Evolutionary conservation across 371 early-diverging fungal species (phyloP).

Genomic region (Saksenaea oblongispora): DNA sequence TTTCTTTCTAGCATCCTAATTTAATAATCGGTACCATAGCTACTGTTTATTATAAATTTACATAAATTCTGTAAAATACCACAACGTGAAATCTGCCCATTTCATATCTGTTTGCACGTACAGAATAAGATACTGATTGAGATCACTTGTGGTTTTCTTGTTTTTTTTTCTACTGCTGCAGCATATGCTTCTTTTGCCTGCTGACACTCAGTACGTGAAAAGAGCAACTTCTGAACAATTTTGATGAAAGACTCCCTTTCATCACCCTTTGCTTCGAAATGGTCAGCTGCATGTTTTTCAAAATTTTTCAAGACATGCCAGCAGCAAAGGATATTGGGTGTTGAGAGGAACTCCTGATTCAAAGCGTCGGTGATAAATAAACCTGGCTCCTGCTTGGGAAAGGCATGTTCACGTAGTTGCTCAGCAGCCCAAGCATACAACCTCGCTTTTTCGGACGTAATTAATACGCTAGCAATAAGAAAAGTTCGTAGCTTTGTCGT

Average conservation of each 20-base stretch:
- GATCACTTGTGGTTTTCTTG: not conserved
- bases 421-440: not conserved
- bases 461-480: no score
- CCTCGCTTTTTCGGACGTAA: not conserved
- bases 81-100: no score
- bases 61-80: no score
- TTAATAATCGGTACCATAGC: no score
- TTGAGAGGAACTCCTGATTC: not conserved
- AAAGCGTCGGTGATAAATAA: conserved; percentile 13
- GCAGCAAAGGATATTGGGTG: conserved; percentile 1
- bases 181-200: not conserved
- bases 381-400: not conserved
- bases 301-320: no score
- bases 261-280: no score
- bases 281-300: no score
- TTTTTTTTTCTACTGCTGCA: not conserved
- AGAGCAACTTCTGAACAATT: no score
- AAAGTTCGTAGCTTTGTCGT: not conserved
- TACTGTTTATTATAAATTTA: no score
- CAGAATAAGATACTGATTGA: no score
- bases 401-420: not conserved
- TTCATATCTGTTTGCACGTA: no score
- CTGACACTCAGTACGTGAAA: not conserved
- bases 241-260: no score
- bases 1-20: conserved; percentile 1